These are phyloP conservation scores for Ophiocordyceps sinensis DNA, from an alignment of 2,329 filamentous ascomycete species.

Conservation along the genomic window DNA sequence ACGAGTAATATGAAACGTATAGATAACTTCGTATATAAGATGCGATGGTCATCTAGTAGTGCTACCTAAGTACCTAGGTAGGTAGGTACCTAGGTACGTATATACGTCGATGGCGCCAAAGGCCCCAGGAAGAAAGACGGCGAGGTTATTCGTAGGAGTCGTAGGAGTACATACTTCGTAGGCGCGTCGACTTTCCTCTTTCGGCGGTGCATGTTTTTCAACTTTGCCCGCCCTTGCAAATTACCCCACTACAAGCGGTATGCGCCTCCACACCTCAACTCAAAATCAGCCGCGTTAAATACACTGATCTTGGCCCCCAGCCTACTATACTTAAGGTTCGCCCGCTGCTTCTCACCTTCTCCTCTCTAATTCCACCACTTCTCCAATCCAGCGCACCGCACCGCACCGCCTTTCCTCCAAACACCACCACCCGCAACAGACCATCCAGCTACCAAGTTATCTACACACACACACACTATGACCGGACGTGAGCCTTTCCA, in stretches of 20 bases:
- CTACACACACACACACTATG: conserved; percentile 39
- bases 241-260: neutral
- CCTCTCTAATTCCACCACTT: conserved; percentile 1
- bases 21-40: too few species aligned
- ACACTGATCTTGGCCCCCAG: conserved; percentile 17
- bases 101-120: too few species aligned
- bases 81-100: too few species aligned
- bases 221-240: neutral
- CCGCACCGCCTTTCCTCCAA: conserved; percentile 1
- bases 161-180: too few species aligned
- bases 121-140: too few species aligned
- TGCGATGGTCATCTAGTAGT: too few species aligned
- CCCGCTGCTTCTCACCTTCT: conserved; percentile 12
- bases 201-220: conserved; percentile 1
- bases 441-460: neutral
- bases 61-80: too few species aligned
- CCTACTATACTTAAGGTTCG: conserved; percentile 24
- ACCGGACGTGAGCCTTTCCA: conserved; percentile 52
- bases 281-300: conserved; percentile 1
- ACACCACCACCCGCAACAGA: neutral
- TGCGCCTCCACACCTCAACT: neutral
- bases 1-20: too few species aligned
- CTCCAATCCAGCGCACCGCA: conserved; percentile 5
- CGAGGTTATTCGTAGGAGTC: too few species aligned
- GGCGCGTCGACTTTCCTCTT: conserved; percentile 1